phyloP scores from a whole-genome alignment of 2,329 filamentous ascomycete species.

The Ophiocordyceps robertsii region DNA sequence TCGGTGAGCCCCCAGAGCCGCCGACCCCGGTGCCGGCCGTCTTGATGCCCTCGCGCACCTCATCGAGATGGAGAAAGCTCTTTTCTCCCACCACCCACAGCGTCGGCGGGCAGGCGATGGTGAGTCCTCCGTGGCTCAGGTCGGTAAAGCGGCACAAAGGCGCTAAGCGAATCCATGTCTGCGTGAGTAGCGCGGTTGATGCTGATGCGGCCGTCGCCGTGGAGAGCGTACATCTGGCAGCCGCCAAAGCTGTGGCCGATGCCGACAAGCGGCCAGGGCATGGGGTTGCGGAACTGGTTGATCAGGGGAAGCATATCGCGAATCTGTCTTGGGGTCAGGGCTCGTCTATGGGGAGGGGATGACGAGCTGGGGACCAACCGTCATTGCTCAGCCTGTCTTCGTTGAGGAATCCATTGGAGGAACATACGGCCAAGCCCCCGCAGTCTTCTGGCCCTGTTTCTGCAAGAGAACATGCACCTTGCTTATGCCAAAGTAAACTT shows the following conservation, averaged over 20 bases:
- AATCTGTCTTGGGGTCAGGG: constrained; percentile 34
- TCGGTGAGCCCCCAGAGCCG: neutral
- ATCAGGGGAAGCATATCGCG: constrained; percentile 70
- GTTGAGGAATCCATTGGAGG: too few relatives aligned
- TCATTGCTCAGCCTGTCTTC: constrained; percentile 62
- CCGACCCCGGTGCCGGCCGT: neutral
- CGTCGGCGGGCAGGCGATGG: neutral
- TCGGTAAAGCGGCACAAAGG: neutral
- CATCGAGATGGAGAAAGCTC: neutral
- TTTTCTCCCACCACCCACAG: neutral
- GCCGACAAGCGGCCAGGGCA: constrained; percentile 62
- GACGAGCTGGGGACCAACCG: constrained; percentile 28
- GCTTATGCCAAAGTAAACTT: too few relatives aligned
- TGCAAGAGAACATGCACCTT: too few relatives aligned
- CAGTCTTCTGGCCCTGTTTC: too few relatives aligned
- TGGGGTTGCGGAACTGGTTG: constrained; percentile 52
- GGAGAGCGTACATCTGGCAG: neutral
- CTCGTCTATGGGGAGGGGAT: too few relatives aligned
- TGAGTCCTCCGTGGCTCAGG: neutral
- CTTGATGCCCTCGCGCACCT: neutral
- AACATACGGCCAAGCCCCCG: too few relatives aligned
- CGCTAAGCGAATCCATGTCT: neutral
- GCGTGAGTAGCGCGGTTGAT: neutral
- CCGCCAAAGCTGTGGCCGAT: constrained; percentile 74
- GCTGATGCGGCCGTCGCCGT: neutral